Percentiles rank a stretch among this genome's conserved stretches.
Evolutionary conservation across 78 protist genomes (phyloP).

Genomic region (Polysphondylium violaceum): DNA sequence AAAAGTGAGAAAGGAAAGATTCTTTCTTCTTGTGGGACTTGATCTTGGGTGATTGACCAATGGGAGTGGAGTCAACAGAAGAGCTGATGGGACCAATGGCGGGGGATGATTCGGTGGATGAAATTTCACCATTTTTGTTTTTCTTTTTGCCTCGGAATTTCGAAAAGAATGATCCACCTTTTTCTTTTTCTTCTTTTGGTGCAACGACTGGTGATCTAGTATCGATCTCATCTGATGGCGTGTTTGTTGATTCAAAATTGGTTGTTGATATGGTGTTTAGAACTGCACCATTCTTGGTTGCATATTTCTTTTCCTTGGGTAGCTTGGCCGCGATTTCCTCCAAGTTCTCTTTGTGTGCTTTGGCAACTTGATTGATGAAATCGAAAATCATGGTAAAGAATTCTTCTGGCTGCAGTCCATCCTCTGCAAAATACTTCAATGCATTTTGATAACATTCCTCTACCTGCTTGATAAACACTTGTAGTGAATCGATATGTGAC

Average conservation of each 20-base stretch:
- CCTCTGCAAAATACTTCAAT: constrained; percentile 42
- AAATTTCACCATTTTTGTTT: neutral
- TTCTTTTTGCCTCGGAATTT: constrained; percentile 3
- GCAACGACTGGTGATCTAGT: neutral
- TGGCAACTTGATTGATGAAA: neutral
- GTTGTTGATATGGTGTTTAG: neutral
- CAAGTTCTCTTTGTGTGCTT: constrained; percentile 46
- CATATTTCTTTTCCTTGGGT: constrained; percentile 14
- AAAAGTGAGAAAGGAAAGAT: neutral
- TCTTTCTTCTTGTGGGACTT: neutral
- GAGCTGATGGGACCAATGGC: too few relatives aligned
- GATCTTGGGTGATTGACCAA: constrained; percentile 3
- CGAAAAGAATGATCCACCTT: neutral
- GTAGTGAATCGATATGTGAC: constrained; percentile 1
- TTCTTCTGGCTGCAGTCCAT: constrained; percentile 48
- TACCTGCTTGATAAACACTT: constrained; percentile 27
- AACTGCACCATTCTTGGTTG: neutral
- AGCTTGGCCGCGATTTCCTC: neutral
- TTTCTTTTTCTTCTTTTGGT: neutral
- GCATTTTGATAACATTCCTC: constrained; percentile 22
- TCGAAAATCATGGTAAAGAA: constrained; percentile 29
- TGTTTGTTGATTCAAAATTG: neutral
- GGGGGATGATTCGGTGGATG: neutral
- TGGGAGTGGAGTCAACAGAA: too few relatives aligned
- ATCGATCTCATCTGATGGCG: neutral